Percentiles rank a stretch among this genome's conserved stretches.
phyloP scores from a whole-genome alignment of 192 early-diverging fungal species.

The Entomortierella parvispora region DNA sequence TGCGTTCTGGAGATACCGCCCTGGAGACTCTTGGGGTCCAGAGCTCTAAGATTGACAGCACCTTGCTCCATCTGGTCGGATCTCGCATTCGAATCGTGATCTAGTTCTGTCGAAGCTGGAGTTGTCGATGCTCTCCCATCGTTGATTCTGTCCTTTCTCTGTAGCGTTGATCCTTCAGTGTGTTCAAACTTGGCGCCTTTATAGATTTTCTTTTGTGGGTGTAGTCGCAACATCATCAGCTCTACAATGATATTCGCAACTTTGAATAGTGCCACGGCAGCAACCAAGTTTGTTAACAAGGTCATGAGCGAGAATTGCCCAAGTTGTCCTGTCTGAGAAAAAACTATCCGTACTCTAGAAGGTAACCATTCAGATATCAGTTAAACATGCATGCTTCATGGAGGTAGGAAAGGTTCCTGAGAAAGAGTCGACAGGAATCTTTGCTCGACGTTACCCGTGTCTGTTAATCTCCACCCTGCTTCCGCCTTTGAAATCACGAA shows the following conservation, averaged over 20 bases:
- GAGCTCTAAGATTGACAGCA: too few relatives aligned
- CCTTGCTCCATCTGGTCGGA: too few relatives aligned
- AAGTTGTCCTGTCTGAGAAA: conserved; percentile 51
- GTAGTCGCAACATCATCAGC: conserved; percentile 48
- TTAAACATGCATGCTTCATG: background rate
- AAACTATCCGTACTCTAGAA: conserved; percentile 48
- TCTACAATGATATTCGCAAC: conserved; percentile 51
- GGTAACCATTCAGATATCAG: background rate
- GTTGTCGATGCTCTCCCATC: background rate
- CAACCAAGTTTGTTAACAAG: conserved; percentile 49
- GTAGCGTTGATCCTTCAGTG: conserved; percentile 10
- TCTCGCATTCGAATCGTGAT: background rate
- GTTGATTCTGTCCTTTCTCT: background rate
- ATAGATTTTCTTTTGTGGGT: conserved; percentile 46
- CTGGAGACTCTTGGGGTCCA: too few relatives aligned
- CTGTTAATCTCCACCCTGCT: conserved; percentile 44
- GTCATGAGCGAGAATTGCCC: conserved; percentile 52
- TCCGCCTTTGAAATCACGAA: conserved; percentile 35
- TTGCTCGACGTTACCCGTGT: conserved; percentile 44
- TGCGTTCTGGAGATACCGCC: too few relatives aligned
- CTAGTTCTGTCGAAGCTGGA: background rate
- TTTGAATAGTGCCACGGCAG: conserved; percentile 52
- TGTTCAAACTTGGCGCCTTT: conserved; percentile 32
- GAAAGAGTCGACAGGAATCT: background rate
- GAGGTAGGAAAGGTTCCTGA: background rate